Conservation (phyloP, 225 moss, liverwort and hornwort species). For the Thuidium tamariscinum region DNA sequence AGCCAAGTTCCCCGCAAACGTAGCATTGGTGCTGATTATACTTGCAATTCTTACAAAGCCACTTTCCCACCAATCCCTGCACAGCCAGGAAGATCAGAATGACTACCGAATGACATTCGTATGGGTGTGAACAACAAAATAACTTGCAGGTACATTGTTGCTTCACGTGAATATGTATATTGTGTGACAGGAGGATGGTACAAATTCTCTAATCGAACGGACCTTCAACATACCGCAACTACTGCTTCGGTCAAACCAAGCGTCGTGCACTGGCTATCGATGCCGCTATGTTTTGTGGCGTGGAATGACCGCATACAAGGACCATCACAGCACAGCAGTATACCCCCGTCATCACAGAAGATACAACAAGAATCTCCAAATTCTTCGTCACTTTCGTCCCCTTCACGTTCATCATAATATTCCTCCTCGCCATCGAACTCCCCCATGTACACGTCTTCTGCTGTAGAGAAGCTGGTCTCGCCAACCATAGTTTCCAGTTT, state of each 20-base stretch:
- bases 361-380: constrained; percentile 27
- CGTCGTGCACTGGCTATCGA: background rate
- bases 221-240: constrained; percentile 30
- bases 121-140: background rate
- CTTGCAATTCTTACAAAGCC: constrained; percentile 41
- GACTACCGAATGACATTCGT: background rate
- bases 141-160: background rate
- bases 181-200: background rate
- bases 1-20: constrained; percentile 42
- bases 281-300: background rate
- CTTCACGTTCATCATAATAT: background rate
- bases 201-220: constrained; percentile 1
- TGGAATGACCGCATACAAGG: constrained; percentile 61
- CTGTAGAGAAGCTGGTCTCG: background rate
- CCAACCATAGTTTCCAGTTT: background rate
- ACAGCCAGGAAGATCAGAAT: background rate
- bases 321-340: constrained; percentile 47
- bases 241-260: constrained; percentile 3
- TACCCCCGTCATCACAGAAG: constrained; percentile 48
- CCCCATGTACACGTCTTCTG: constrained; percentile 9
- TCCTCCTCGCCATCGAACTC: constrained; percentile 9
- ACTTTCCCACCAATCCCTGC: constrained; percentile 19
- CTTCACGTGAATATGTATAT: background rate
- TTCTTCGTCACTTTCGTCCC: constrained; percentile 17
- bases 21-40: constrained; percentile 42